phyloP scores from a whole-genome alignment of 2,329 filamentous ascomycete species.

The Botrytis squamosa region DNA sequence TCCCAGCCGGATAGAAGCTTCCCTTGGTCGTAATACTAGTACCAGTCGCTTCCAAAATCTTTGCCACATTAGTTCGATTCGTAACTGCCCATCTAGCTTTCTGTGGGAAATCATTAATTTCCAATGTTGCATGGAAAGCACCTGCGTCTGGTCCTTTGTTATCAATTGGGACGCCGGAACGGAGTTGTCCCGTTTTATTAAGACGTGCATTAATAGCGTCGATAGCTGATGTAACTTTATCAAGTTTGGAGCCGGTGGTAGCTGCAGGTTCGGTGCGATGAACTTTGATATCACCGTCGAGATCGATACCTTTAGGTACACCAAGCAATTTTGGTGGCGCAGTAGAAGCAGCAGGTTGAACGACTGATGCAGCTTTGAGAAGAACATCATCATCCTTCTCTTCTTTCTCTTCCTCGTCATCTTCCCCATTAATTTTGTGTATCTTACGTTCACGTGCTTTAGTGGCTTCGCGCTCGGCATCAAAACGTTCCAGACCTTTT shows the following conservation, averaged over 20 bases:
- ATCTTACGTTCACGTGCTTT: constrained; percentile 83
- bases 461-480: constrained; percentile 85
- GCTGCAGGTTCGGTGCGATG: constrained; percentile 63
- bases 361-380: constrained; percentile 64
- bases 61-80: constrained; percentile 96
- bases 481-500: constrained; percentile 87
- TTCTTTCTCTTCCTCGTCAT: constrained; percentile 75
- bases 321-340: constrained; percentile 41
- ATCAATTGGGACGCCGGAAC: constrained; percentile 91
- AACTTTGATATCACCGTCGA: constrained; percentile 70
- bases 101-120: constrained; percentile 99
- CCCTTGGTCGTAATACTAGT: constrained; percentile 98
- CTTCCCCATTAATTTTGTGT: constrained; percentile 82
- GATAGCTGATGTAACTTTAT: constrained; percentile 87
- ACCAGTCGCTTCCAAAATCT: constrained; percentile 91
- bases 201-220: constrained; percentile 88
- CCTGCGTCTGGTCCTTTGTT: constrained; percentile 98
- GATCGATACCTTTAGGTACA: constrained; percentile 56
- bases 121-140: constrained; percentile 92
- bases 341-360: constrained; percentile 54
- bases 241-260: constrained; percentile 54
- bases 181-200: constrained; percentile 83
- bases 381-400: constrained; percentile 69
- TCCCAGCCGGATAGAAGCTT: constrained; percentile 79
- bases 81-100: constrained; percentile 98